Conservation (phyloP, 306 rosid species). For the Morella rubra region DNA sequence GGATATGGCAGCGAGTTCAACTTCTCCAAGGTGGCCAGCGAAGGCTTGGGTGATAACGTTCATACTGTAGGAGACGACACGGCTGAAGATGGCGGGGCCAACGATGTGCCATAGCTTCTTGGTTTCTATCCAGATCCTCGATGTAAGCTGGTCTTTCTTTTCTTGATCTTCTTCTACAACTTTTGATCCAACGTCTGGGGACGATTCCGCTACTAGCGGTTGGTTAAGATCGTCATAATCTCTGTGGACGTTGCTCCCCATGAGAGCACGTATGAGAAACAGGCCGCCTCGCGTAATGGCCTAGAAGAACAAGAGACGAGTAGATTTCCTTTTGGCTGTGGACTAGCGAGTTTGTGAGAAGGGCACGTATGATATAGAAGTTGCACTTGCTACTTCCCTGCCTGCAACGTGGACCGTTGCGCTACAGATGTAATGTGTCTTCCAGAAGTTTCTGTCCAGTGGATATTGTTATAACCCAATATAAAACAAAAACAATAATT, state of each 20-base stretch:
- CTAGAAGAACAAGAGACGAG: background rate
- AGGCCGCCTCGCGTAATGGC: background rate
- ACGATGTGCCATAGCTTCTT: conserved; percentile 69
- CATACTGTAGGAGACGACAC: conserved; percentile 57
- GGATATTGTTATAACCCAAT: too few relatives aligned
- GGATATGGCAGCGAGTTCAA: conserved; percentile 65
- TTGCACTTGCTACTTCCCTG: too few relatives aligned
- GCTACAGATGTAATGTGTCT: too few relatives aligned
- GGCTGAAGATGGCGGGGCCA: conserved; percentile 77
- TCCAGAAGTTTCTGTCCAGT: too few relatives aligned
- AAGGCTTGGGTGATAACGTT: conserved; percentile 76
- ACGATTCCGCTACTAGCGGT: background rate
- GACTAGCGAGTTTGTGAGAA: background rate
- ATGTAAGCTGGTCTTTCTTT: background rate
- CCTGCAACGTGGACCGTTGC: too few relatives aligned
- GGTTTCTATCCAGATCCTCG: conserved; percentile 52
- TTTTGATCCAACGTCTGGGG: background rate
- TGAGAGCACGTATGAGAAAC: background rate
- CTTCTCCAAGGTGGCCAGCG: conserved; percentile 12
- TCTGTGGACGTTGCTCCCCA: background rate
- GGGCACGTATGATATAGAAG: too few relatives aligned
- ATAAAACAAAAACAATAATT: too few relatives aligned
- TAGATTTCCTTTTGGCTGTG: background rate
- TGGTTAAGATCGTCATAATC: background rate
- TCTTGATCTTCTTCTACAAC: background rate